Evolutionary conservation across 2,329 filamentous ascomycete genomes (phyloP).

Genomic region (Arthrobotrys entomopaga): DNA sequence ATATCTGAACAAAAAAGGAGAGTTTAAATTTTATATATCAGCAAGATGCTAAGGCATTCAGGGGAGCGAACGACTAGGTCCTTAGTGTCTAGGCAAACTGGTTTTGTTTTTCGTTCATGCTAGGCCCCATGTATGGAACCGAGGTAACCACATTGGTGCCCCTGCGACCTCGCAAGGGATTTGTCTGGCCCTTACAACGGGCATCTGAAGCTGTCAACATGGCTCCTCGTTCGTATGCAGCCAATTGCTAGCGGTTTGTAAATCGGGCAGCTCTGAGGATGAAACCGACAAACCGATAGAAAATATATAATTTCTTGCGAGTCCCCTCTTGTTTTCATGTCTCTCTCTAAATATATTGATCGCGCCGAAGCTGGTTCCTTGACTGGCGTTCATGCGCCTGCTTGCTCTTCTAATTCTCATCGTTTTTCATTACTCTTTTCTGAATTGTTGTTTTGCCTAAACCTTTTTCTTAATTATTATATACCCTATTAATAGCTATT

Average conservation of each 20-base stretch:
- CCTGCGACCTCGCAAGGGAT: slow-evolving; percentile 31
- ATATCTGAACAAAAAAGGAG: slow-evolving; percentile 6
- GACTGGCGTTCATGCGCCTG: slow-evolving; percentile 23
- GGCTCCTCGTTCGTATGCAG: slow-evolving; percentile 43
- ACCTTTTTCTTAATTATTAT: slow-evolving; percentile 17
- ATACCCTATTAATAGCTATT: neutral
- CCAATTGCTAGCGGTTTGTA: slow-evolving; percentile 6
- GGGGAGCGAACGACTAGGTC: slow-evolving; percentile 7
- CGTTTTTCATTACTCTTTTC: slow-evolving; percentile 5
- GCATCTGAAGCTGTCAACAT: slow-evolving; percentile 47
- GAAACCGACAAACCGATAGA: slow-evolving; percentile 17
- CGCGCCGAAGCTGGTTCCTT: slow-evolving; percentile 43
- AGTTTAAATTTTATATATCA: slow-evolving; percentile 39
- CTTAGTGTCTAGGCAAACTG: slow-evolving; percentile 40
- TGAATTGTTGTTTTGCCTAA: slow-evolving; percentile 9
- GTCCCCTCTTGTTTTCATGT: slow-evolving; percentile 33
- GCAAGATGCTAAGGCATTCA: slow-evolving; percentile 26
- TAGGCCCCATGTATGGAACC: slow-evolving; percentile 42
- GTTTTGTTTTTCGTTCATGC: slow-evolving; percentile 51
- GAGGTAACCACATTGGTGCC: slow-evolving; percentile 53
- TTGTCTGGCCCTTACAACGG: slow-evolving; percentile 40
- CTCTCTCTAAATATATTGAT: slow-evolving; percentile 24
- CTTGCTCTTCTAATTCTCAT: slow-evolving; percentile 16
- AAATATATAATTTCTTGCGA: slow-evolving; percentile 53
- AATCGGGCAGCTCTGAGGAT: slow-evolving; percentile 48